Evolutionary conservation across 441 rosid genomes (phyloP).

Genomic region (Viola pubescens): DNA sequence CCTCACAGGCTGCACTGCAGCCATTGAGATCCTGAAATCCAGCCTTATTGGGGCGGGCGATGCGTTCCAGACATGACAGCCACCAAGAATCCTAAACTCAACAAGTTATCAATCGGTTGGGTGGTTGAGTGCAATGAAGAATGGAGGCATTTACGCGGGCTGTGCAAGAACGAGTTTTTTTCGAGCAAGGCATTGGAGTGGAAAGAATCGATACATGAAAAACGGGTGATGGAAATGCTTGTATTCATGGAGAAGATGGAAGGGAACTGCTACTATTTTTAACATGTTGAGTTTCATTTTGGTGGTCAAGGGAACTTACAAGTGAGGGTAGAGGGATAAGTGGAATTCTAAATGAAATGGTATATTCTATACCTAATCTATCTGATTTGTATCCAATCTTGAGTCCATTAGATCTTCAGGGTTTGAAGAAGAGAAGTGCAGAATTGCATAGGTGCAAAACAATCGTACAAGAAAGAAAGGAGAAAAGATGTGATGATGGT

Average conservation of each 20-base stretch:
- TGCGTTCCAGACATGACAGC: conserved; percentile 29
- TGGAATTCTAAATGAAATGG: conserved; percentile 17
- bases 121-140: conserved; percentile 27
- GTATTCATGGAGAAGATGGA: conserved; percentile 22
- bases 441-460: conserved; percentile 21
- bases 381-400: conserved; percentile 33
- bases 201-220: conserved; percentile 19
- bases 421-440: conserved; percentile 25
- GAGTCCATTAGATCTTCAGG: conserved; percentile 30
- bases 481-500: conserved; percentile 7
- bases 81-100: conserved; percentile 22
- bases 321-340: conserved; percentile 19
- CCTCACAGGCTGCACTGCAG: conserved; percentile 28
- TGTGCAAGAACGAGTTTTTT: conserved; percentile 31
- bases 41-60: conserved; percentile 21
- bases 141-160: conserved; percentile 25
- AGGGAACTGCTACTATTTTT: conserved; percentile 26
- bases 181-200: conserved; percentile 24
- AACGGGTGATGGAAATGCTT: conserved; percentile 24
- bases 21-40: conserved; percentile 32
- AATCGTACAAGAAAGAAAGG: conserved; percentile 21
- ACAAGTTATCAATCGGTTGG: conserved; percentile 30
- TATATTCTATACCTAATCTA: conserved; percentile 26
- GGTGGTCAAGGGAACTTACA: conserved; percentile 29
- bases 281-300: conserved; percentile 26